These are phyloP conservation scores for Marvania coccoides DNA, from an alignment of 139 green algal genomes.

Conservation along the genomic window DNA sequence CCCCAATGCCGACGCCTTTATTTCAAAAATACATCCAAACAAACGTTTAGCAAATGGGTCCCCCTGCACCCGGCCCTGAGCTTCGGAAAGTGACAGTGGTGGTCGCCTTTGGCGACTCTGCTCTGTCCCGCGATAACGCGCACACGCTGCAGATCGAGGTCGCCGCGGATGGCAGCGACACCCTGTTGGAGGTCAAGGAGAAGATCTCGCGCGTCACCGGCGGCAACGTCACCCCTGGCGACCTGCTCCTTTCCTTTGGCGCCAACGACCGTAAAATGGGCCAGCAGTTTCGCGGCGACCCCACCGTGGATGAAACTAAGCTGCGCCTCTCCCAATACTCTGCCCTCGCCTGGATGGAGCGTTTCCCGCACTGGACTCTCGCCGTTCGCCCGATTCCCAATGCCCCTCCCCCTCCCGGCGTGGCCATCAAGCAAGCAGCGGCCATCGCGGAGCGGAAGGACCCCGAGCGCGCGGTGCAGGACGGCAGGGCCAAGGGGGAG, in stretches of 20 bases:
- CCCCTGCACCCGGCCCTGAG: no score
- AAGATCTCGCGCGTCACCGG: constrained; percentile 23
- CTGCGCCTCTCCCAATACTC: constrained; percentile 25
- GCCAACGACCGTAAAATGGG: constrained; percentile 34
- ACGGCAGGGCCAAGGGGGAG: constrained; percentile 34
- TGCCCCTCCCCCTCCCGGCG: constrained; percentile 24
- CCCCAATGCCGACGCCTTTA: no score
- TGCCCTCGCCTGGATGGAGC: constrained; percentile 29
- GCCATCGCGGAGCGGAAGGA: constrained; percentile 39
- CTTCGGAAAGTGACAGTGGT: not conserved
- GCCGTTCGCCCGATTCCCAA: constrained; percentile 15
- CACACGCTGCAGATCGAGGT: constrained; percentile 5
- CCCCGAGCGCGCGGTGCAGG: constrained; percentile 40
- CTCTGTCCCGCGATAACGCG: not conserved
- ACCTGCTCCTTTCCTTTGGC: constrained; percentile 33
- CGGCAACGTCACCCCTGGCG: constrained; percentile 16
- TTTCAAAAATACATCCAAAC: no score
- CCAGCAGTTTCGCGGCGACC: constrained; percentile 28
- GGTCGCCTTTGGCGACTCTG: constrained; percentile 11
- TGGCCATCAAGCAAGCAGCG: constrained; percentile 21
- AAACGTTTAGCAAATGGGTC: no score
- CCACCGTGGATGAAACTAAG: constrained; percentile 28
- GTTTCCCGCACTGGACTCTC: constrained; percentile 36
- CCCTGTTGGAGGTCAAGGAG: constrained; percentile 17
- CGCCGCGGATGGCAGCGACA: constrained; percentile 5